phyloP scores from a whole-genome alignment of 768 basidiomycete genomes.

The Russula lepida region DNA sequence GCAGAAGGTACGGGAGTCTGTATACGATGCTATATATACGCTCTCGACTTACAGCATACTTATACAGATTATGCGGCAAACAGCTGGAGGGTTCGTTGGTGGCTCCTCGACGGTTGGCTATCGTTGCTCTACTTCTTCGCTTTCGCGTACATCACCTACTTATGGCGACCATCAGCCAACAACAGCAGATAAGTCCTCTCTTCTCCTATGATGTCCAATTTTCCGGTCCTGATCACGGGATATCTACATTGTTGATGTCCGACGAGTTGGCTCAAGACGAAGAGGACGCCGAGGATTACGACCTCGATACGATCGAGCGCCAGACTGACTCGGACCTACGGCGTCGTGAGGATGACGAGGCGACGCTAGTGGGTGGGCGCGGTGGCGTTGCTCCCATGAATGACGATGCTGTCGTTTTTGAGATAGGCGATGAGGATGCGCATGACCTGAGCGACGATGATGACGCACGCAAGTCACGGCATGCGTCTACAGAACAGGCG shows the following conservation, averaged over 20 bases:
- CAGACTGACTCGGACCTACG: conserved; percentile 36
- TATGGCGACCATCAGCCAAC: conserved; percentile 90
- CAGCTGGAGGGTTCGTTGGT: conserved; percentile 89
- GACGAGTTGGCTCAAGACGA: conserved; percentile 95
- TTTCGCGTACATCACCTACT: conserved; percentile 73
- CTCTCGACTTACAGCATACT: neutral
- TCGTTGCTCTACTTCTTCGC: conserved; percentile 78
- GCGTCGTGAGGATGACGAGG: conserved; percentile 50
- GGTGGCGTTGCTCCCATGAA: conserved; percentile 42
- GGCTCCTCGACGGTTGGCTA: conserved; percentile 93
- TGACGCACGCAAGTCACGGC: conserved; percentile 33
- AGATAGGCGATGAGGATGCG: conserved; percentile 80
- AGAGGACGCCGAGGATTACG: conserved; percentile 89
- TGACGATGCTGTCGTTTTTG: conserved; percentile 76
- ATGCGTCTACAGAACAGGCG: conserved; percentile 43
- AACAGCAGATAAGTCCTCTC: conserved; percentile 69
- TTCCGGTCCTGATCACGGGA: conserved; percentile 23
- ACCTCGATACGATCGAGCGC: conserved; percentile 64
- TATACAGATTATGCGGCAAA: conserved; percentile 78
- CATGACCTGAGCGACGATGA: conserved; percentile 52
- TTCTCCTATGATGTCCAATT: neutral
- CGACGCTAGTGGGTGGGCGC: conserved; percentile 59
- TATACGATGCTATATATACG: too few species aligned
- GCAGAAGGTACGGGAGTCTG: conserved; percentile 62
- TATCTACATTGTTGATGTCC: conserved; percentile 80